Conservation (phyloP, 805 yeast genomes). For the Zygoascus tannicola region DNA sequence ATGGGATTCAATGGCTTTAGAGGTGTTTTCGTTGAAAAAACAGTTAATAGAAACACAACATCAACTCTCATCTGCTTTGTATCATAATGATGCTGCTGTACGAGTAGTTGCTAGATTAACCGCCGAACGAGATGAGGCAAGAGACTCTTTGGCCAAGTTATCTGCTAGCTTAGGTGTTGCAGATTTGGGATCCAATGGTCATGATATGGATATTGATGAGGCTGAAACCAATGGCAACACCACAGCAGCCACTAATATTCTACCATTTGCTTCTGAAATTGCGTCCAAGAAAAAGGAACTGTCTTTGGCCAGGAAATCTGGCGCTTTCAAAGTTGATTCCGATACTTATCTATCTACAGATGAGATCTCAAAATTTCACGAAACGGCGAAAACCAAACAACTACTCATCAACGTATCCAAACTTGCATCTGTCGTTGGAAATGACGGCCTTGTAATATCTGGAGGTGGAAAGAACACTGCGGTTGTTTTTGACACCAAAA, state of each 20-base stretch:
- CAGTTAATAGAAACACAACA: constrained; percentile 57
- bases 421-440: constrained; percentile 5
- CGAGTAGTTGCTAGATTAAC: constrained; percentile 70
- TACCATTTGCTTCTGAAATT: constrained; percentile 6
- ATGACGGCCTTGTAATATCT: constrained; percentile 5
- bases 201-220: background rate
- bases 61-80: constrained; percentile 68
- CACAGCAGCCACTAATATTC: background rate
- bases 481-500: constrained; percentile 10
- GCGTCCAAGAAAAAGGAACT: constrained; percentile 8
- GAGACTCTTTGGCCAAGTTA: constrained; percentile 51
- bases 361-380: constrained; percentile 4
- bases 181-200: constrained; percentile 1
- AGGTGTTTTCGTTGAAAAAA: constrained; percentile 65
- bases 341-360: constrained; percentile 7
- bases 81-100: constrained; percentile 84
- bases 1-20: constrained; percentile 82
- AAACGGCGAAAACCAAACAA: constrained; percentile 14
- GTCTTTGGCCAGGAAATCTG: constrained; percentile 9
- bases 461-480: constrained; percentile 19
- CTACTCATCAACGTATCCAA: constrained; percentile 11
- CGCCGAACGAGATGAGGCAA: constrained; percentile 69
- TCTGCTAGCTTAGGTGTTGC: constrained; percentile 18
- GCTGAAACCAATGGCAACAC: constrained; percentile 2
- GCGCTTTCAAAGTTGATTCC: constrained; percentile 8